Evolutionary conservation across 192 early-diverging fungal genomes (phyloP), one percentile per base, ranked within the genome.

Genomic region (Lobosporangium transversale): DNA sequence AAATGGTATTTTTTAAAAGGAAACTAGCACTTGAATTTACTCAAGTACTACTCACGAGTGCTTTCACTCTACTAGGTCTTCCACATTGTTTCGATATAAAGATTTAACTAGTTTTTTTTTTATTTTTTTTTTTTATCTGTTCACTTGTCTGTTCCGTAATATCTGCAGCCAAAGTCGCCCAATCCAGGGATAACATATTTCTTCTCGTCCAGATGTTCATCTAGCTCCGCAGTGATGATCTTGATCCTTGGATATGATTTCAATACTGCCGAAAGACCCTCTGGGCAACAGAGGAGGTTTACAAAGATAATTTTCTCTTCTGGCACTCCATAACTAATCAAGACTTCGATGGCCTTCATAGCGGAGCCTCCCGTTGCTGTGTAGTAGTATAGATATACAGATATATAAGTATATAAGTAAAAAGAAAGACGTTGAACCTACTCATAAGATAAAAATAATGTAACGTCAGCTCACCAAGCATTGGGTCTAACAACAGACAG

Each of bases 351-450:
- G 50, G 93, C 93, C 70, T 94, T 91, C 61, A 90, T 91, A 7
- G 94, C 95, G 27, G 93, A 94, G 18, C 95, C 95, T 12, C 95
- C 95, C 21, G 95, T 97, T 21, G 94, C 94, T 88, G 68, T 27
- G 24, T 35, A 9, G 36, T 35, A 66, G 31, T 20, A 36, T 7
- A 35, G 24, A 32, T 27, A 24, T 30, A 68, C 12, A 62, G 2
- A 47, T 18, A 70, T 27, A 53, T 40, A 40, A 40, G 37, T 40
- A 40, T 40, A 40, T 40, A 40, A 40, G 37, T 14, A n/a, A n/a
- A n/a, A n/a, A n/a, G n/a, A n/a, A n/a, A n/a, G n/a, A 10, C 37
- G 37, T 40, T 40, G 14, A 7, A 40, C 7, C 37, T 40, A 40
- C 37, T 14, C n/a, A 14, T 14, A 10, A 7, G 37, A 10, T 40